Percentiles rank a stretch among this genome's conserved stretches.
These are phyloP conservation scores for Thelephora terrestris DNA, from an alignment of 1,284 basidiomycete species.

Conservation along the genomic window DNA sequence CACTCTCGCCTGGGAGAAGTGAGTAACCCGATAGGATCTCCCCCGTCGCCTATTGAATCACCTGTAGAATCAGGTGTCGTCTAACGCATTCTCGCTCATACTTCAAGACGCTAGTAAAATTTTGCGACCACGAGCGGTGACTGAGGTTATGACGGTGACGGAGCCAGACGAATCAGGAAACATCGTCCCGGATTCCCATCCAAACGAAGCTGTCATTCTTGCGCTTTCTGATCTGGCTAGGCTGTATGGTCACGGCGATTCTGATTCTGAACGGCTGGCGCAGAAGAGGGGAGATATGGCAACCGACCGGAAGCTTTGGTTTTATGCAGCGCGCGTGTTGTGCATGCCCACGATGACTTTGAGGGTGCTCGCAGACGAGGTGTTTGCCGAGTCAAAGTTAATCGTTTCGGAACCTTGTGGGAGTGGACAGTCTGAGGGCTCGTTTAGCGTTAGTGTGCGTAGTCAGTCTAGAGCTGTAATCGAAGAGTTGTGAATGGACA, in stretches of 20 bases:
- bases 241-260: conserved; percentile 22
- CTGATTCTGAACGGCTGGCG: conserved; percentile 8
- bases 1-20: conserved; percentile 52
- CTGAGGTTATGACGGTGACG: conserved; percentile 16
- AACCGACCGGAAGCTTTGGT: conserved; percentile 36
- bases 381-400: conserved; percentile 17
- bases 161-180: conserved; percentile 13
- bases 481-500: too few species aligned
- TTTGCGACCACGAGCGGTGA: conserved; percentile 37
- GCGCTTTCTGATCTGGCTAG: conserved; percentile 43
- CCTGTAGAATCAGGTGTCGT: conserved; percentile 33
- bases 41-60: conserved; percentile 7
- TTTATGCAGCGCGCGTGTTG: conserved; percentile 45
- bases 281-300: conserved; percentile 30
- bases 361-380: conserved; percentile 33
- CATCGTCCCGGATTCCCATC: conserved; percentile 20
- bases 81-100: conserved; percentile 38
- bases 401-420: conserved; percentile 12
- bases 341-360: conserved; percentile 30
- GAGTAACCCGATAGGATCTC: conserved; percentile 15
- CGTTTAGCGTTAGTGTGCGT: too few species aligned
- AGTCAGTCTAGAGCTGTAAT: too few species aligned
- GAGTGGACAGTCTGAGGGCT: not conserved
- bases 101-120: conserved; percentile 42
- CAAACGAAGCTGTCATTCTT: conserved; percentile 30